Base-by-base conservation (phyloP, 2,329 filamentous ascomycete genomes). In the Sporothrix pseudoabietina region DNA sequence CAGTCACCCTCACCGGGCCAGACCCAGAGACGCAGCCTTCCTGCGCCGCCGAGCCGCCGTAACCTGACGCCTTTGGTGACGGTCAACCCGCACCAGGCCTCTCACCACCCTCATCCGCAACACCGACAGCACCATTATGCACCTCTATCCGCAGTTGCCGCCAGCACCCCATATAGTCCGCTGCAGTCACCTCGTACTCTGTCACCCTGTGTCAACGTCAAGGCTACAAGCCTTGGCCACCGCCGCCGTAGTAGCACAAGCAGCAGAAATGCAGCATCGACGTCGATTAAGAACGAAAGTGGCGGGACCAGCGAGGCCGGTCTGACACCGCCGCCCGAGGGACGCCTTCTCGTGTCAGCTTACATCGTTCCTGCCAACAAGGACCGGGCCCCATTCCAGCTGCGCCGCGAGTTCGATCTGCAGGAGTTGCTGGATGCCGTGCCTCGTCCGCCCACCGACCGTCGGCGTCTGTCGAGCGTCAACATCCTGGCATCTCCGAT, bases 361-460 rank as follows among this genome's bases (percentile, higher is more conserved):
- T 80, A 83, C 16, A 81, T 88, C 9, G 76, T 82, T 6, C 85
- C 86, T 19, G 80, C 79, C 49, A 77, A 78, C 22, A 78, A 80
- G 4, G 82, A 83, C 1, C 80, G 82, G 22, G 82, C 83, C 66
- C 81, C 86, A 0, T 84, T 88, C 75, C 76, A 85, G 0, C 80
- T 90, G 22, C 82, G 84, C 75, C 83, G 86, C 41, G 83, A 82
- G 22, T 87, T 89, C 74, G 82, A 88, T 74, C 79, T 88, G 16
- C 80, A 84, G 35, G 80, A 84, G 74, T 78, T 89, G 10, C 81
- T 84, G 63, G 80, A 83, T 9, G 85, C 84, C 0, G 80, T 87
- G 16, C 83, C 84, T 9, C 39, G 41, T n/a, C 83, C 83, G 1
- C 80, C 82, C 3, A 79, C 76, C 14, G 75, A 73, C 54, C 55